Percentiles rank a stretch among this genome's conserved stretches.
Evolutionary conservation across 106 monocot genomes (phyloP).

Genomic region (Hemerocallis citrina): DNA sequence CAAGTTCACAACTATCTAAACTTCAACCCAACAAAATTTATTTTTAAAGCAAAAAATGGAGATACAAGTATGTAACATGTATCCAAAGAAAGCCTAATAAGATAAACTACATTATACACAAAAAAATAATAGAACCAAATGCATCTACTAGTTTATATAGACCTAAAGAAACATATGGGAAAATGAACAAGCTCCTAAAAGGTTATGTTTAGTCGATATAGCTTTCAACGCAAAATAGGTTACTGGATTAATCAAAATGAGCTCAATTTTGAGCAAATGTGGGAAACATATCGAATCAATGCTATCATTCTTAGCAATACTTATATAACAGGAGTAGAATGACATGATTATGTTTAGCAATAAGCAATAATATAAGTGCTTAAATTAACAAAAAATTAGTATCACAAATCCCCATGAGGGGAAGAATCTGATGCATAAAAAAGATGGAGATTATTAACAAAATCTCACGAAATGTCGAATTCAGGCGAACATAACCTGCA

Average conservation of each 20-base stretch:
- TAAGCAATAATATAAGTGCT: neutral
- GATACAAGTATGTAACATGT: too few relatives aligned
- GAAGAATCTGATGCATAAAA: too few relatives aligned
- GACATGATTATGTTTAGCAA: neutral
- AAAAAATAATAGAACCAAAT: neutral
- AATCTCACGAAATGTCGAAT: too few relatives aligned
- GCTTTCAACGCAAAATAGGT: neutral
- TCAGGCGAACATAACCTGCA: too few relatives aligned
- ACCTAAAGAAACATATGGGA: neutral
- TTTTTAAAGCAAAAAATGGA: too few relatives aligned
- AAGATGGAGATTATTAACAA: too few relatives aligned
- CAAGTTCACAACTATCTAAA: neutral
- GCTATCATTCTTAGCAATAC: neutral
- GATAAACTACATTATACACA: too few relatives aligned
- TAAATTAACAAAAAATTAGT: neutral
- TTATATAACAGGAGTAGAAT: neutral
- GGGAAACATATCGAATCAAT: neutral
- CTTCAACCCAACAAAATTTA: too few relatives aligned
- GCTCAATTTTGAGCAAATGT: neutral
- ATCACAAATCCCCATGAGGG: neutral
- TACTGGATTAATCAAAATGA: neutral
- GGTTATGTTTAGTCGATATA: neutral
- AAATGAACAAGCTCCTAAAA: neutral
- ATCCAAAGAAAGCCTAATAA: too few relatives aligned
- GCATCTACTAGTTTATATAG: neutral